These are phyloP conservation scores for Limtongozyma cylindracea DNA, from an alignment of 805 yeast species.

Conservation along the genomic window DNA sequence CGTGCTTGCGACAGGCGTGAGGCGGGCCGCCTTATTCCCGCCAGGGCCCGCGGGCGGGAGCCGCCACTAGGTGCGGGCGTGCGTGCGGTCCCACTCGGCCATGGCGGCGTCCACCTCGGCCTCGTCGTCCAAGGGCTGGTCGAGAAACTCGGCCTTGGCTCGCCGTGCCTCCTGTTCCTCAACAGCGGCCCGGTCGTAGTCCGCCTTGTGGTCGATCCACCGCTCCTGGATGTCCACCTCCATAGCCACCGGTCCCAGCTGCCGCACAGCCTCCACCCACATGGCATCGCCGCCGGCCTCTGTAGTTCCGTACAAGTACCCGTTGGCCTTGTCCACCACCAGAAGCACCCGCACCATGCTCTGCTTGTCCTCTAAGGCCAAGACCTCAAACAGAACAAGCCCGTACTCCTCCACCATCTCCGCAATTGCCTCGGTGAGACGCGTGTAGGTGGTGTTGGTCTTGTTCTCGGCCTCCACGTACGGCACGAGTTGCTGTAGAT, in stretches of 20 bases:
- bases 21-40: too few species aligned
- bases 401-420: slow-evolving; percentile 75
- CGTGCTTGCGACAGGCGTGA: too few species aligned
- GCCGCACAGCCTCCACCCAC: slow-evolving; percentile 28
- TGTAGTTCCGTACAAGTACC: slow-evolving; percentile 77
- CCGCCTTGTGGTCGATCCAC: slow-evolving; percentile 73
- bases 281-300: slow-evolving; percentile 94
- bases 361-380: slow-evolving; percentile 76
- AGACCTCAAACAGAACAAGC: slow-evolving; percentile 67
- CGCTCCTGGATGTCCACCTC: slow-evolving; percentile 73
- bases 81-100: too few species aligned
- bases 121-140: too few species aligned
- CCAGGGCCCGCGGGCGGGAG: too few species aligned
- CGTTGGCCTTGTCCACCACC: slow-evolving; percentile 73
- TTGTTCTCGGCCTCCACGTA: slow-evolving; percentile 48
- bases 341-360: slow-evolving; percentile 70
- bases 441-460: slow-evolving; percentile 35
- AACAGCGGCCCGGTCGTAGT: slow-evolving; percentile 31
- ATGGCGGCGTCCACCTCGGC: too few species aligned
- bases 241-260: too few species aligned
- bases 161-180: slow-evolving; percentile 19
- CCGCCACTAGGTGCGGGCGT: too few species aligned
- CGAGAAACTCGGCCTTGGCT: too few species aligned
- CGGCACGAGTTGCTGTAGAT: slow-evolving; percentile 43
- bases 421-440: slow-evolving; percentile 51